Base-by-base conservation (phyloP, 169 alveolate species). In the Cyclospora cayetanensis region DNA sequence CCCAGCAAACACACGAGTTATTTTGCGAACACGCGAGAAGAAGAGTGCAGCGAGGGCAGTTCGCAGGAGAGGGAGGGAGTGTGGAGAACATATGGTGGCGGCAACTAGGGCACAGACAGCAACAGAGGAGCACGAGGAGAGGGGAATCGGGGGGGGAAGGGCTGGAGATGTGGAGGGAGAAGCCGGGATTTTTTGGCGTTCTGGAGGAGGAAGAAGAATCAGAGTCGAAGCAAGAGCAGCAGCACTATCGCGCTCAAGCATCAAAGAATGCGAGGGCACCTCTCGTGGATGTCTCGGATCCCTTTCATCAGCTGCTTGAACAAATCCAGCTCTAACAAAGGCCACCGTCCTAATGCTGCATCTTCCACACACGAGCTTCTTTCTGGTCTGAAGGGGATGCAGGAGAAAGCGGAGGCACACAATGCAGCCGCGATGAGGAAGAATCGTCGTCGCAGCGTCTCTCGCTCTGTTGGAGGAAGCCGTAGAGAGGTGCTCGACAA, bases 301-400 rank as follows among this genome's bases (percentile, higher is more conserved):
- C 98, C 98, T 92, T 97, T 97, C 37, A 97, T 95, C 52, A 97
- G 95, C 86, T 97, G 98, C 93, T 94, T 94, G 93, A 96, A 96
- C 72, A 97, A 90, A 42, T 93, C 95, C 70, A 97, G 92, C 79
- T 96, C 98, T 34, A 97, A 82, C 15, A 95, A 94, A 34, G 83
- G 90, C 34, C 91, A 87, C 70, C 89, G 88, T 35, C 95, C 95
- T 60, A 35, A 31, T 9, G 80, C n/a, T 39, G 46, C 27, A 15
- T 60, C 72, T 7, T 60, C 72, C 11, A 15, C 72, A n/a, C 18
- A 60, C 15, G 72, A 60, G 42, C 18, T 12, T 60, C 72, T 60
- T 31, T 60, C 72, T 0, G 72, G 27, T 31, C 72, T 60, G 72
- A n/a, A 60, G 34, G n/a, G 34, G n/a, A 12, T 20, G 11, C 12